A percentile compares a stretch with the other conserved stretches of the same genome.
Conservation (phyloP, 2,329 filamentous ascomycete species). For the Colletotrichum filicis region DNA sequence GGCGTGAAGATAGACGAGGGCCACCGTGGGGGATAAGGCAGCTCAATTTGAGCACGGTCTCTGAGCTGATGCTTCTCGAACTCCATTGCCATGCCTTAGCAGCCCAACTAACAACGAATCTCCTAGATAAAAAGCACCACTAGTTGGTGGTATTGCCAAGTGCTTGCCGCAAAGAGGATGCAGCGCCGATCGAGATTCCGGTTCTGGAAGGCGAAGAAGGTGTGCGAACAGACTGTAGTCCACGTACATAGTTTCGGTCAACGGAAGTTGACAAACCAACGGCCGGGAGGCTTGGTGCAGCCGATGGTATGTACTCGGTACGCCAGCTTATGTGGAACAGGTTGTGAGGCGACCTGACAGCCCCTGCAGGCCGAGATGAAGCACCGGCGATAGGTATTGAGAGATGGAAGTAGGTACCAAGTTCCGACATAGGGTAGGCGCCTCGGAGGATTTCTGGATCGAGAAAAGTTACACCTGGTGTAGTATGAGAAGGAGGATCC, state of each 20-base stretch:
- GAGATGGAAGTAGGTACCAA: not conserved
- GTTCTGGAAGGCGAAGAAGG: constrained; percentile 13
- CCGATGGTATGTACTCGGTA: constrained; percentile 6
- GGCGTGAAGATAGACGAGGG: not conserved
- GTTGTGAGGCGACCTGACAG: not conserved
- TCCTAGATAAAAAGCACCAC: constrained; percentile 15
- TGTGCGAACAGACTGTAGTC: not conserved
- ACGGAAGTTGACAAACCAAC: not conserved
- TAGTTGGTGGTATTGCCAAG: not conserved
- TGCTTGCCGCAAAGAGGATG: not conserved
- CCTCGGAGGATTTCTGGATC: constrained; percentile 20
- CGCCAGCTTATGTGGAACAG: constrained; percentile 13
- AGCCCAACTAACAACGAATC: not conserved
- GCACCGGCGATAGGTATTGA: constrained; percentile 1
- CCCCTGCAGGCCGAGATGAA: constrained; percentile 30
- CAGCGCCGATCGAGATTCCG: not conserved
- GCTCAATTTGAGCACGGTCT: constrained; percentile 5
- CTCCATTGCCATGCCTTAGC: constrained; percentile 1
- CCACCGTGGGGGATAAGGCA: constrained; percentile 3
- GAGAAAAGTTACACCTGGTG: constrained; percentile 11
- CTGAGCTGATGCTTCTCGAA: constrained; percentile 1
- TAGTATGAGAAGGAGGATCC: not conserved
- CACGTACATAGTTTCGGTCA: not conserved
- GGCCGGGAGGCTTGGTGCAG: constrained; percentile 24
- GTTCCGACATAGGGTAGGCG: not conserved